Evolutionary conservation across 208 protist genomes (phyloP), one percentile per base, ranked within the genome.

Genomic region (Trichomonas tenax): DNA sequence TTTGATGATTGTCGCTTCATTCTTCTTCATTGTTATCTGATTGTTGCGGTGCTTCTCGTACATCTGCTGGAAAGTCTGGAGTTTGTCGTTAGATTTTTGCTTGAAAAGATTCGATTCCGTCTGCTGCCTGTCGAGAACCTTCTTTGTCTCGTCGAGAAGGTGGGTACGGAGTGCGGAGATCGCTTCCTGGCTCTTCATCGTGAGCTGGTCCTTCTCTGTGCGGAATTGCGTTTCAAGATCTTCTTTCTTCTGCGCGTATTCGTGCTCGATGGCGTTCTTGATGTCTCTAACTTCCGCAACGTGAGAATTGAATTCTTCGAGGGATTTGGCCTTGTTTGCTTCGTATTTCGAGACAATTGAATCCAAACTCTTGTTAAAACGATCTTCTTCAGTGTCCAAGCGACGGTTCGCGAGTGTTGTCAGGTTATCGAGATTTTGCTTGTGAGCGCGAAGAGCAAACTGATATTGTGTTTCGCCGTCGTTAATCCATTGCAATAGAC

Each of bases 391-490:
- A 93, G 41, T 93, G 17, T 93, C 44, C 8, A 93, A 44, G n/a
- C 86, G 23, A 38, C 51, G 44, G 36, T 93, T 93, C 0, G 86
- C 41, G 38, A 93, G 44, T 21, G 11, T 17, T 17, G 40, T 93
- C 0, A 93, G 44, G 11, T 10, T 2, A 9, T 93, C 44, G 8
- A 93, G 44, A 93, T 93, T 93, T 34, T 93, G 40, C 26, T 93
- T 93, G 36, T 93, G 86, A 26, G 86, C 86, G 2, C 86, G 40
- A 51, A 93, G 86, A 17, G 86, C 86, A 51, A 93, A 93, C 44
- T 93, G 86, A 58, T 93, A 93, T 51, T 93, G 86, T 17, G 86
- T 34, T 93, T 93, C 86, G 17, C 86, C 86, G n/a, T 93, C 86
- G 11, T 23, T 93, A 38, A 93, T 34, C 86, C 86, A 93, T 36